These are phyloP conservation scores for Tagetes patula DNA, from an alignment of 129 eudicot species.

Conservation along the genomic window DNA sequence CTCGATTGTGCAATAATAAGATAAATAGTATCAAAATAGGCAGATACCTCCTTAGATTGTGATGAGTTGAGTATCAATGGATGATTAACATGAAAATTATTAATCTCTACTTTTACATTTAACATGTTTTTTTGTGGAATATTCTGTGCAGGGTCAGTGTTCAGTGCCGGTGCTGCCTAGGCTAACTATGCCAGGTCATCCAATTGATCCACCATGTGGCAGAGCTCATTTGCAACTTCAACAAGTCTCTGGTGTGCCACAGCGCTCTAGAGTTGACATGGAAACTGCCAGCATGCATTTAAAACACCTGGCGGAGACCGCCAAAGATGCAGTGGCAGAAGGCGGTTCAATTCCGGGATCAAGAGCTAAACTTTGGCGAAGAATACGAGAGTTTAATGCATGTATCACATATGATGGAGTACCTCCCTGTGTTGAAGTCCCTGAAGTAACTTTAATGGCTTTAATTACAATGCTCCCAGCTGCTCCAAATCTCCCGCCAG, in stretches of 20 bases:
- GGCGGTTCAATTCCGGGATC: constrained; percentile 98
- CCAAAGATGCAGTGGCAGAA: constrained; percentile 97
- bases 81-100: no score
- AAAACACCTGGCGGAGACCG: constrained; percentile 90
- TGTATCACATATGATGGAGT: constrained; percentile 83
- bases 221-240: constrained; percentile 58
- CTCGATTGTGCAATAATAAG: neutral
- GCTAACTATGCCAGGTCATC: constrained; percentile 97
- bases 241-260: constrained; percentile 44
- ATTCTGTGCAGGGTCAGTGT: constrained; percentile 70
- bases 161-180: constrained; percentile 88
- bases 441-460: constrained; percentile 98
- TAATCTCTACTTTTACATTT: no score
- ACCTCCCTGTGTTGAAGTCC: constrained; percentile 82
- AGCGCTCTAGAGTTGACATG: constrained; percentile 51
- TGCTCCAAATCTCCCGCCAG: constrained; percentile 90
- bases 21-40: no score
- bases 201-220: constrained; percentile 98
- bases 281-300: constrained; percentile 84
- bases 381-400: constrained; percentile 95
- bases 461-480: constrained; percentile 96
- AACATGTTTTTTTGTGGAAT: constrained; percentile 8
- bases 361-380: constrained; percentile 95
- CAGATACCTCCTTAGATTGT: no score
- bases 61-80: no score